Conservation (phyloP, 257 asterid genomes). For the Gynochthodes officinalis region DNA sequence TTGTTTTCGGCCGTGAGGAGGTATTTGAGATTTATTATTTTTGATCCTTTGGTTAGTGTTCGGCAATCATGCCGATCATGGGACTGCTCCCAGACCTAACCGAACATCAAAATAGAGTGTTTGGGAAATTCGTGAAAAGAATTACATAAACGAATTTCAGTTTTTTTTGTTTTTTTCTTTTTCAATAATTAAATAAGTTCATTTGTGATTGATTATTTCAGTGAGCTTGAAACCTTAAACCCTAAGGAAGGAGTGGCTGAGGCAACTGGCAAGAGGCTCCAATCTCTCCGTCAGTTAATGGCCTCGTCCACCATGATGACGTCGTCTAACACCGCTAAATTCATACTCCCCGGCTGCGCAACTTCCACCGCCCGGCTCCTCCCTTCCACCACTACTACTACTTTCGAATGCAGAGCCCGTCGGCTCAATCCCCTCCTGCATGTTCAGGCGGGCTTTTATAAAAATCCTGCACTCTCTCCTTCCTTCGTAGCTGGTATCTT, state of each 20-base stretch:
- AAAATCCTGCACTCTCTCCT: slow-evolving; percentile 13
- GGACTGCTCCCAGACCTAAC: too few species aligned
- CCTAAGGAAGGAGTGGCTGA: neutral
- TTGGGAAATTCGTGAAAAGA: too few species aligned
- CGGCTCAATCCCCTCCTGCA: slow-evolving; percentile 1
- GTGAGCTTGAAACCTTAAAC: neutral
- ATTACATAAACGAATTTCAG: too few species aligned
- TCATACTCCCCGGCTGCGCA: slow-evolving; percentile 19
- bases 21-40: too few species aligned
- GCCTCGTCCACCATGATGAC: slow-evolving; percentile 44
- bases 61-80: too few species aligned
- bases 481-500: slow-evolving; percentile 26
- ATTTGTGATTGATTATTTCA: neutral
- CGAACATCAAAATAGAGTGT: too few species aligned
- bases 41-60: too few species aligned
- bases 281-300: slow-evolving; percentile 42
- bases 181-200: too few species aligned
- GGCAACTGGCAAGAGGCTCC: slow-evolving; percentile 42
- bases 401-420: slow-evolving; percentile 13
- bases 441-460: slow-evolving; percentile 4
- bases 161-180: too few species aligned
- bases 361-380: slow-evolving; percentile 25
- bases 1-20: too few species aligned
- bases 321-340: slow-evolving; percentile 31
- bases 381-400: slow-evolving; percentile 12